Evolutionary conservation across 345 rosid genomes (phyloP), one percentile per base, ranked within the genome.

Genomic region (Brassica juncea): DNA sequence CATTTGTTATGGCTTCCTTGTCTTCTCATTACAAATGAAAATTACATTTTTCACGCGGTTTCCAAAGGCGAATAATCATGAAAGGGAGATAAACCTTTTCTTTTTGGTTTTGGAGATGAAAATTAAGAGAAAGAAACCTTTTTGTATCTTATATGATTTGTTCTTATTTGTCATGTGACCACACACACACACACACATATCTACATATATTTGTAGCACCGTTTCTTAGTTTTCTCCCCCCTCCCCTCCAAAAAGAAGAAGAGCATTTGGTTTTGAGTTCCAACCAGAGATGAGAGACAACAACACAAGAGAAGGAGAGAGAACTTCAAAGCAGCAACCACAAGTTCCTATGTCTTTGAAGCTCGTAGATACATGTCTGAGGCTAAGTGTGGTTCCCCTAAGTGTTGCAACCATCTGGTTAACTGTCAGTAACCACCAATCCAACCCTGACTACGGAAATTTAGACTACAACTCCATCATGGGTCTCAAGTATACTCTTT

Each of bases 401-500:
- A 87, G 92, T 81, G 84, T 81, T 78, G 92, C 87, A 70, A 75
- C 94, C 82, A 84, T 95, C 31, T 93, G 97, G 91, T 71, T 95
- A 70, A 90, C 92, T 66, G 89, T 86, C 30, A 88, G 94, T 19
- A 89, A 88, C 77, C 86, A 80, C 34, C 90, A 91, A 55, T 85
- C 86, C 9, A 88, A 88, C 78, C 77, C 77, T 86, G 83, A 60
- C 82, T 92, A 82, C 71, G 98, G 97, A 12, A 65, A 62, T 14
- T 16, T 93, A 19, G 82, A 85, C 70, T 89, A 72, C 88, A 79
- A 47, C 80, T 82, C 86, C 72, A 78, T 95, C 77, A 28, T 77
- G 67, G 97, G 96, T 63, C 93, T 95, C 92, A 88, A 86, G 98
- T 94, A 87, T 19, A 32, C 47, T 49, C 61, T 54, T 6, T 19